Evolutionary conservation across 352 stramenopile species (phyloP), one percentile per base, ranked within the genome.

Genomic region (Peronospora belbahrii): DNA sequence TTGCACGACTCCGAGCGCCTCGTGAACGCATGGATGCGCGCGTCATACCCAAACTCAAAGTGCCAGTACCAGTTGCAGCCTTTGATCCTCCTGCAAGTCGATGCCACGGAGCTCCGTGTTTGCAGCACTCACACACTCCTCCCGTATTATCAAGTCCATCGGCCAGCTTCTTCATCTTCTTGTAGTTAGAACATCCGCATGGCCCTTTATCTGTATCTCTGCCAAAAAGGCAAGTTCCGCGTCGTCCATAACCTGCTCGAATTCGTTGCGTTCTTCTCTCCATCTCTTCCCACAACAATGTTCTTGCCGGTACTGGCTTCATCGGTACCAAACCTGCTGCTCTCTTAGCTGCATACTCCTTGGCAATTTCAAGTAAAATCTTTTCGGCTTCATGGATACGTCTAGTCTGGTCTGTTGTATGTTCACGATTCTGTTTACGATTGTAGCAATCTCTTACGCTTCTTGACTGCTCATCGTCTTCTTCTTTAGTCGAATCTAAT

Each of bases 241-340:
- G 59, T 27, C 59, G 49, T 4, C 75, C 77, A 6, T 72, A 43
- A 6, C 60, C 32, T 10, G 37, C 8, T 14, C 59, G 58, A 25
- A 39, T 56, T 5, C 67, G 69, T 41, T 75, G 58, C n/a, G 58
- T 68, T 35, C 64, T 44, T 23, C 53, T 46, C 17, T 79, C 73
- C 46, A 88, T 59, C 39, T 92, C 80, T 39, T 92, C 70, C 80
- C 80, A 92, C n/a, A 92, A 45, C 28, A 92, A 52, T 8, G 77
- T 87, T 4, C 77, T 65, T 33, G 80, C 77, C 0, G 80, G 80
- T 13, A 88, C 74, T 0, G 80, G 80, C 41, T 72, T 74, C 2
- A 65, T 80, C 9, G 80, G 80, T 3, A 92, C 80, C 5, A 92
- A 59, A 0, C 80, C 80, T 1, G 74, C 78, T 2, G 77, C 77